Percentiles rank a stretch among this genome's conserved stretches.
Evolutionary conservation across 2,329 filamentous ascomycete genomes (phyloP).

Genomic region (Cordyceps cateniannulata): DNA sequence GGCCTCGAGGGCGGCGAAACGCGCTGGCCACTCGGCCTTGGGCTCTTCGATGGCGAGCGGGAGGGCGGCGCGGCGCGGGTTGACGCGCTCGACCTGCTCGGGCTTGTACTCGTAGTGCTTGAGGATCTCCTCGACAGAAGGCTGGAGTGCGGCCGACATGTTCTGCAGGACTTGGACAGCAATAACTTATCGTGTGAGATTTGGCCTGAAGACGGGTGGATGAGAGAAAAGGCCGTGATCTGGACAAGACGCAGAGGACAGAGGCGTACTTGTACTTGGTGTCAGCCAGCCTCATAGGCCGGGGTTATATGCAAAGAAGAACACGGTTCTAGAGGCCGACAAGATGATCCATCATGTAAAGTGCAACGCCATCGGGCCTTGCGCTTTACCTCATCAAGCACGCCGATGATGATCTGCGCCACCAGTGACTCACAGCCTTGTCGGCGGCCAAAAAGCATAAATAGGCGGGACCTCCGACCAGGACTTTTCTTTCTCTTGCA

Average conservation of each 20-base stretch:
- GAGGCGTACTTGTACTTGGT: not conserved
- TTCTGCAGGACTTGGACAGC: not conserved
- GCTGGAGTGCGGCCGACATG: not conserved
- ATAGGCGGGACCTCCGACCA: slow-evolving; percentile 11
- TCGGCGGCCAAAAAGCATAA: slow-evolving; percentile 10
- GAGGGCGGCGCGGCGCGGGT: not conserved
- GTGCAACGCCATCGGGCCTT: not conserved
- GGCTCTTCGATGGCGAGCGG: slow-evolving; percentile 12
- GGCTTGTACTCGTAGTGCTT: slow-evolving; percentile 10
- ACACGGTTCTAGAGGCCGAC: not conserved
- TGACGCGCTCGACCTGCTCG: slow-evolving; percentile 10
- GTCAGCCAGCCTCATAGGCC: not conserved
- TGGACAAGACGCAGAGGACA: too few relatives aligned
- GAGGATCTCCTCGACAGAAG: not conserved
- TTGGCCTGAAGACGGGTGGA: not conserved
- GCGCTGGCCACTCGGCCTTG: slow-evolving; percentile 6
- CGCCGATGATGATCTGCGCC: slow-evolving; percentile 4
- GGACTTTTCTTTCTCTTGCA: not conserved
- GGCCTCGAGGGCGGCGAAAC: slow-evolving; percentile 21
- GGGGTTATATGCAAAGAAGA: not conserved
- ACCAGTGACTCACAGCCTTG: slow-evolving; percentile 6
- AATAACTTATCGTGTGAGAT: not conserved
- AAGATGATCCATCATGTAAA: not conserved
- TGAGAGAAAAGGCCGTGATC: not conserved
- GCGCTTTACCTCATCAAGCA: slow-evolving; percentile 6